Conservation (phyloP, 179 eudicot species). For the Silene noctiflora region DNA sequence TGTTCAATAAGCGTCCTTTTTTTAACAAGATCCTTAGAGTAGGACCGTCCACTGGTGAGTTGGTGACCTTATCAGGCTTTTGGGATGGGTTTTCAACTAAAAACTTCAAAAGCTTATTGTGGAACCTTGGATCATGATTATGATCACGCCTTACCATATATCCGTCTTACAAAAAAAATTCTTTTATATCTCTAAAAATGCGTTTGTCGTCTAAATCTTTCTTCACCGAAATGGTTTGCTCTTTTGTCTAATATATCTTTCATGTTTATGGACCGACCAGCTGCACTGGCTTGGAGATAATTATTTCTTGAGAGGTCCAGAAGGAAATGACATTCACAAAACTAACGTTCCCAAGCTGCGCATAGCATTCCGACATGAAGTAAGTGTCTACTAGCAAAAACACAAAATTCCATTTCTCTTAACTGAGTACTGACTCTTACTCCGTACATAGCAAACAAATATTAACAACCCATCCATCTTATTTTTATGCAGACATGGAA, state of each 20-base stretch:
- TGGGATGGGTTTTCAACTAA: no score
- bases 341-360: slow-evolving; percentile 72
- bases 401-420: neutral
- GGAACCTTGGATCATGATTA: neutral
- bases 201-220: neutral
- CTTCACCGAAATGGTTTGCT: neutral
- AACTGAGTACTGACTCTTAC: neutral
- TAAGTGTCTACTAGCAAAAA: slow-evolving; percentile 21
- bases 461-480: neutral
- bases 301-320: slow-evolving; percentile 60
- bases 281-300: slow-evolving; percentile 72
- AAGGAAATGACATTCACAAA: slow-evolving; percentile 70
- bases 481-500: slow-evolving; percentile 61
- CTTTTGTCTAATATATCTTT: neutral
- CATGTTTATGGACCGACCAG: slow-evolving; percentile 34
- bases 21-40: neutral
- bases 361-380: slow-evolving; percentile 62
- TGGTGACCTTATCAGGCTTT: neutral
- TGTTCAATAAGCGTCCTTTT: neutral
- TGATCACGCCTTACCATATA: neutral
- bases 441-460: neutral
- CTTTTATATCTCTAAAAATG: no score
- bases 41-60: neutral
- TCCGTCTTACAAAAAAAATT: neutral
- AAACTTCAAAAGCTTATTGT: neutral